These are phyloP conservation scores for Dendrocalamus latiflorus DNA, from an alignment of 202 grass and related monocot species.

Conservation along the genomic window DNA sequence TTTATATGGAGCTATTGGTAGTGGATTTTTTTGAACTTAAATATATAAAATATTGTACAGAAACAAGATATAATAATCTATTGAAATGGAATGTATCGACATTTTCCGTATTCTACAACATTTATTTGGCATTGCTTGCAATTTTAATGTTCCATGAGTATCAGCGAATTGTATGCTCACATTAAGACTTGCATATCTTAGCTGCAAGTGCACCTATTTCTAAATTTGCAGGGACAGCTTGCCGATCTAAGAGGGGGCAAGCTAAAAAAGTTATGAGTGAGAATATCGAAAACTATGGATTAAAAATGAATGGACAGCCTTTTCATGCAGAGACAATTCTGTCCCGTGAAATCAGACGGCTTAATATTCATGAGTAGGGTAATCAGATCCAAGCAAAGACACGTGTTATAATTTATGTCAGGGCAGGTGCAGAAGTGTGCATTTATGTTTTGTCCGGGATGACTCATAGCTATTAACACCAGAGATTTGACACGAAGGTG, in stretches of 20 bases:
- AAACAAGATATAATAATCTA: neutral
- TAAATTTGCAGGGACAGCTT: neutral
- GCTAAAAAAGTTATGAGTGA: neutral
- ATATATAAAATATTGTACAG: neutral
- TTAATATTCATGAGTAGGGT: neutral
- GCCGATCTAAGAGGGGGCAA: neutral
- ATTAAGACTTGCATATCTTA: slow-evolving; percentile 1
- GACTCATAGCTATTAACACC: neutral
- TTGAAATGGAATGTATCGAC: neutral
- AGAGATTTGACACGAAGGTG: neutral
- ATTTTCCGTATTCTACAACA: neutral
- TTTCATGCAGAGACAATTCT: neutral
- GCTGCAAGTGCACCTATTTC: neutral
- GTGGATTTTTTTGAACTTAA: neutral
- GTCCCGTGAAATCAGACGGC: neutral
- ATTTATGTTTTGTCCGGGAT: slow-evolving; percentile 10
- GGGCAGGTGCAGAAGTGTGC: neutral
- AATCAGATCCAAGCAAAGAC: neutral
- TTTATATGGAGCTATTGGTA: neutral
- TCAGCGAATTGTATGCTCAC: neutral
- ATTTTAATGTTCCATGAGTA: neutral
- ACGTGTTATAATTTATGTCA: neutral
- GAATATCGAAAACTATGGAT: neutral
- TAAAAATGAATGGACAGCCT: neutral
- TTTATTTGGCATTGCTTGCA: slow-evolving; percentile 6